Conservation (phyloP, 2,329 filamentous ascomycete species). For the Aspergillus japonicus region DNA sequence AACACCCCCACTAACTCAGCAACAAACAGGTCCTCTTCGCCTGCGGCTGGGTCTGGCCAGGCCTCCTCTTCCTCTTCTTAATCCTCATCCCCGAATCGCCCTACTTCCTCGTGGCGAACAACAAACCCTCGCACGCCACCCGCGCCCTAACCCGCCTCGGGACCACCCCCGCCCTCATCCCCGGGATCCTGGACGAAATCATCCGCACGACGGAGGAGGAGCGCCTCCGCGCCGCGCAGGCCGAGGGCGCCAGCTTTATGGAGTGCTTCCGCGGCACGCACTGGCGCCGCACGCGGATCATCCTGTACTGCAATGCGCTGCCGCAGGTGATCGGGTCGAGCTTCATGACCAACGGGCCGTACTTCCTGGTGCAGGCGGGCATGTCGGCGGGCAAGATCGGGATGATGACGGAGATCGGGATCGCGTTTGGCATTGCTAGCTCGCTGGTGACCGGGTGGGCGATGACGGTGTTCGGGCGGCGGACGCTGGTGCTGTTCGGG, state of each 20-base stretch:
- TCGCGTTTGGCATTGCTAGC: background rate
- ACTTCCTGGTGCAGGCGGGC: slow-evolving; percentile 4
- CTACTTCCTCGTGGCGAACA: background rate
- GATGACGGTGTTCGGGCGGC: background rate
- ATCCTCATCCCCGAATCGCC: slow-evolving; percentile 4
- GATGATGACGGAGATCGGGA: slow-evolving; percentile 5
- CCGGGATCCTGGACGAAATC: background rate
- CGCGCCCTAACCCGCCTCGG: background rate
- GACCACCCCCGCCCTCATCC: background rate
- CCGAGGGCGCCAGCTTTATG: background rate
- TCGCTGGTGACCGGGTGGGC: background rate
- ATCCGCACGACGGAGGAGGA: background rate
- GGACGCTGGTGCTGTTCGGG: background rate
- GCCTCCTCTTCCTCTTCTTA: background rate
- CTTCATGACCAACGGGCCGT: slow-evolving; percentile 2
- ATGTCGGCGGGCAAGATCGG: background rate
- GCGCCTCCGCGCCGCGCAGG: background rate
- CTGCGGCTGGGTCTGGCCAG: slow-evolving; percentile 6
- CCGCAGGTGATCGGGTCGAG: slow-evolving; percentile 1
- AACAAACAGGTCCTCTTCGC: slow-evolving; percentile 3
- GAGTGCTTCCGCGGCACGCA: slow-evolving; percentile 1
- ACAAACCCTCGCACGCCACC: background rate
- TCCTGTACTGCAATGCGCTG: slow-evolving; percentile 5
- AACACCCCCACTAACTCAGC: background rate
- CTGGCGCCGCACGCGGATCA: slow-evolving; percentile 9